These are phyloP conservation scores for Oryza australiensis DNA, from an alignment of 176 grass and related monocot genomes.

Conservation along the genomic window DNA sequence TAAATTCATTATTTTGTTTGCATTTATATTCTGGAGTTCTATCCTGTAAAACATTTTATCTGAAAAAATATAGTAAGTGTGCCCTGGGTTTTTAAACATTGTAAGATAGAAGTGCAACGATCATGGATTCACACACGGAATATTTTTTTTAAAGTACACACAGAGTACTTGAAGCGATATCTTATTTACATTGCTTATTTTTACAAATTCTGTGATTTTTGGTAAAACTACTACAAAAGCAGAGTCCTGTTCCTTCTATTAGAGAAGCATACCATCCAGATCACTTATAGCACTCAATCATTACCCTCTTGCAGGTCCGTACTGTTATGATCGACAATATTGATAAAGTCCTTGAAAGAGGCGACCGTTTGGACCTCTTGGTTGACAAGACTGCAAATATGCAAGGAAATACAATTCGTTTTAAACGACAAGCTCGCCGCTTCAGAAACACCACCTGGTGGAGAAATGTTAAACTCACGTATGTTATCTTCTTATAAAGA, in stretches of 20 bases:
- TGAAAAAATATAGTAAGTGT: neutral
- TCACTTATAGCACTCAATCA: neutral
- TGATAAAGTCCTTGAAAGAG: constrained; percentile 97
- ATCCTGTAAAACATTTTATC: neutral
- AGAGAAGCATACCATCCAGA: neutral
- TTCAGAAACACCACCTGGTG: constrained; percentile 86
- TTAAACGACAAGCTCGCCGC: constrained; percentile 89
- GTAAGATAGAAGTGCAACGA: neutral
- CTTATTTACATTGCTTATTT: neutral
- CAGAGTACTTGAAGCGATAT: neutral
- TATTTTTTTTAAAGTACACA: neutral
- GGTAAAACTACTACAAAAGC: neutral
- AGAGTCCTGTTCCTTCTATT: neutral
- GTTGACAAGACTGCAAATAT: constrained; percentile 92
- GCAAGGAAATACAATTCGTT: constrained; percentile 93
- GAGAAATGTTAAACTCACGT: constrained; percentile 94
- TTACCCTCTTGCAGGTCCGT: constrained; percentile 61
- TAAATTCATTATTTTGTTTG: neutral
- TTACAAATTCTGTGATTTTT: neutral
- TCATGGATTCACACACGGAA: neutral
- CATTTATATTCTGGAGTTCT: neutral
- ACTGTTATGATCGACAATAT: constrained; percentile 99
- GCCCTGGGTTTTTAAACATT: neutral
- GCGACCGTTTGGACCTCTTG: constrained; percentile 82
- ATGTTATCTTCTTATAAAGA: constrained; percentile 29